Conservation (phyloP, 257 asterid genomes). For the Rauvolfia tetraphylla region DNA sequence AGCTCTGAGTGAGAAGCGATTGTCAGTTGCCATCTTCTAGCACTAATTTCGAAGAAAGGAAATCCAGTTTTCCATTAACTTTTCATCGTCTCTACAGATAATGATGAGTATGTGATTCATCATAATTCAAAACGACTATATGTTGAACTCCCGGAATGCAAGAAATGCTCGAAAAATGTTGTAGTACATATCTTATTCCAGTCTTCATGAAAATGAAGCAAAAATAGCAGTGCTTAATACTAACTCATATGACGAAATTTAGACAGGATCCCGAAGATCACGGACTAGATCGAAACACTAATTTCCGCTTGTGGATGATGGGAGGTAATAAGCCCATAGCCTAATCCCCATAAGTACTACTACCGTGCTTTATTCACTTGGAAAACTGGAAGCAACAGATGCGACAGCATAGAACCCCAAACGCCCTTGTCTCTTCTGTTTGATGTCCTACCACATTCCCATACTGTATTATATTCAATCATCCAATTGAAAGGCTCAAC, state of each 20-base stretch:
- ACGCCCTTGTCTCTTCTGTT: too few relatives aligned
- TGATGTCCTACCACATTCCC: too few relatives aligned
- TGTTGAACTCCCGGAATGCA: too few relatives aligned
- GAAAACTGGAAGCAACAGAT: neutral
- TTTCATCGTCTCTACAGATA: too few relatives aligned
- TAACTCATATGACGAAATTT: constrained; percentile 7
- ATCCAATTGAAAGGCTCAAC: neutral
- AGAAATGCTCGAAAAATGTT: too few relatives aligned
- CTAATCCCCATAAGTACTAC: neutral
- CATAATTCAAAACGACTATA: too few relatives aligned
- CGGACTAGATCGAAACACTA: neutral
- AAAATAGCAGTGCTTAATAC: neutral
- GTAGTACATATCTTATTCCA: neutral
- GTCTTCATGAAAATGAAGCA: neutral
- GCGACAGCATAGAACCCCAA: too few relatives aligned
- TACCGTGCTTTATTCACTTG: neutral
- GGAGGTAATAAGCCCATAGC: neutral
- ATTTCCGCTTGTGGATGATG: constrained; percentile 6
- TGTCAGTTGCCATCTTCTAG: neutral
- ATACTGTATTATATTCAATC: neutral
- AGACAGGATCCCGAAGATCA: constrained; percentile 14
- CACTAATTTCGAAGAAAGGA: neutral
- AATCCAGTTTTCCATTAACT: too few relatives aligned
- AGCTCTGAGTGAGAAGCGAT: neutral
- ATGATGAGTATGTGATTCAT: too few relatives aligned